phyloP scores from a whole-genome alignment of 1,284 basidiomycete species.

The Austroboletus sp. region DNA sequence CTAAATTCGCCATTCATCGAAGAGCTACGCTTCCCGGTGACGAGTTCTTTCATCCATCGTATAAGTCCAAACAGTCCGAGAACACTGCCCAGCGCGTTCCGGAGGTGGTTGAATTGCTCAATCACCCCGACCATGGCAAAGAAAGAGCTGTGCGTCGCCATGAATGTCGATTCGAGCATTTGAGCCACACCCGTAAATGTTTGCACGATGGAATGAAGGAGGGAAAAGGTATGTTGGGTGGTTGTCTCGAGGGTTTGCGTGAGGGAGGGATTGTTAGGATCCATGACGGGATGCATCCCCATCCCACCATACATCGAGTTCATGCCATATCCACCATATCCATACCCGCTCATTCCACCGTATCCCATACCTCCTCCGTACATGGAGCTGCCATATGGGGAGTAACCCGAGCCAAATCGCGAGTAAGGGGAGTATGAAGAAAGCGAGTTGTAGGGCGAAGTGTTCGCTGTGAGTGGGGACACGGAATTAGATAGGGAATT shows the following conservation, averaged over 20 bases:
- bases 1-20: constrained; percentile 56
- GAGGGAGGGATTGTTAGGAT: constrained; percentile 54
- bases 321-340: constrained; percentile 37
- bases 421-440: constrained; percentile 40
- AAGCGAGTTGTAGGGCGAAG: constrained; percentile 18
- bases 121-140: constrained; percentile 98
- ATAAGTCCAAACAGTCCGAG: constrained; percentile 77
- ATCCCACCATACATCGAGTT: constrained; percentile 41
- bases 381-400: constrained; percentile 5
- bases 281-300: constrained; percentile 36
- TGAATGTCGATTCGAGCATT: constrained; percentile 96
- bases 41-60: constrained; percentile 67
- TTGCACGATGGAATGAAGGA: constrained; percentile 85
- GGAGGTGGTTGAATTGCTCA: constrained; percentile 88
- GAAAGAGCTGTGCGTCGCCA: constrained; percentile 97
- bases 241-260: constrained; percentile 84
- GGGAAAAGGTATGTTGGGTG: constrained; percentile 82
- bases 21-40: constrained; percentile 45
- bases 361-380: constrained; percentile 39
- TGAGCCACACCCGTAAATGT: constrained; percentile 95
- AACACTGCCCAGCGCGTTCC: constrained; percentile 57
- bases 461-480: constrained; percentile 20
- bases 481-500: constrained; percentile 26
- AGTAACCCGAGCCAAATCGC: constrained; percentile 18
- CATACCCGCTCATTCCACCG: constrained; percentile 35